Evolutionary conservation across 176 grass and related monocot species (phyloP).

Genomic region (Eremochloa ophiuroides): DNA sequence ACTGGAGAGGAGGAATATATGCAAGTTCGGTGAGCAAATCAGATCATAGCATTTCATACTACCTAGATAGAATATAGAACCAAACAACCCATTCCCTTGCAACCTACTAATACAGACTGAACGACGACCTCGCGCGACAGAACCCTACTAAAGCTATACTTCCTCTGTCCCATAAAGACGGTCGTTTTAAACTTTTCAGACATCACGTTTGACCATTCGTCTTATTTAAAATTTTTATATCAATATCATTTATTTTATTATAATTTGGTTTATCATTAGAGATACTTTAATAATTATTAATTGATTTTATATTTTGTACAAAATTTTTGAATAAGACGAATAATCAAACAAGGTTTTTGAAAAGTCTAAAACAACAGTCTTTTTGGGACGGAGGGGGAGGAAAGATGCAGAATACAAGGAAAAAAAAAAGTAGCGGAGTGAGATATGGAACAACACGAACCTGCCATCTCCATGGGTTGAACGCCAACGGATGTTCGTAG

Average conservation of each 20-base stretch:
- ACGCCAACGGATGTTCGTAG: slow-evolving; percentile 71
- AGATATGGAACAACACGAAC: slow-evolving; percentile 36
- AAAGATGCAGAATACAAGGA: not conserved
- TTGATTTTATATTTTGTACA: too few species aligned
- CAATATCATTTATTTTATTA: too few species aligned
- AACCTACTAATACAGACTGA: not conserved
- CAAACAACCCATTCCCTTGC: not conserved
- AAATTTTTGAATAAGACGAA: too few species aligned
- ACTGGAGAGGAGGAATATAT: slow-evolving; percentile 10
- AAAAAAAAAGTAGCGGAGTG: not conserved
- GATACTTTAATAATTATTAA: too few species aligned
- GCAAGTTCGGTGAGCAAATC: slow-evolving; percentile 31
- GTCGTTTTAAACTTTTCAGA: too few species aligned
- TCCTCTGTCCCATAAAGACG: too few species aligned
- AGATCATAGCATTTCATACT: slow-evolving; percentile 9
- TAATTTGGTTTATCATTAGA: too few species aligned
- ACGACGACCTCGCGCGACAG: not conserved
- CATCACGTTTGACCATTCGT: too few species aligned
- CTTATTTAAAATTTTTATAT: too few species aligned
- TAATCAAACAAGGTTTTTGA: too few species aligned
- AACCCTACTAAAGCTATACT: not conserved
- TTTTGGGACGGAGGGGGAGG: too few species aligned
- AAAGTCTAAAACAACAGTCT: too few species aligned
- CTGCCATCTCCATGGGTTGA: slow-evolving; percentile 88
- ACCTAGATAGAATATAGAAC: slow-evolving; percentile 2